Conservation (phyloP, 495 filamentous ascomycete species). For the Trichodelitschia bisporula region DNA sequence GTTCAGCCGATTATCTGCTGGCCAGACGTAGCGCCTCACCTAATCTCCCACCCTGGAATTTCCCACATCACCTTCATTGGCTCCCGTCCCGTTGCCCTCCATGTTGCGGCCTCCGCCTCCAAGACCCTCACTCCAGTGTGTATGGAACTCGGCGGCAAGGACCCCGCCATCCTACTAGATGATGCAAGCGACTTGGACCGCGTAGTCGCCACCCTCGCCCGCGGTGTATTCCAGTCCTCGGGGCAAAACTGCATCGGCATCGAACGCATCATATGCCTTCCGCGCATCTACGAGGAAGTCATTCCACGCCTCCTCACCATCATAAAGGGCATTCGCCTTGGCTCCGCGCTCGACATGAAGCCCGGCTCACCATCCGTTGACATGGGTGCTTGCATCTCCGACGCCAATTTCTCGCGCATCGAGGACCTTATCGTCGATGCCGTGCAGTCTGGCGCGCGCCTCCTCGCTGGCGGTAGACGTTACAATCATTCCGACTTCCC, state of each 20-base stretch:
- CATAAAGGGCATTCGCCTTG: slow-evolving; percentile 46
- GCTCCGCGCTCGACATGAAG: slow-evolving; percentile 30
- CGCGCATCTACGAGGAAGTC: slow-evolving; percentile 45
- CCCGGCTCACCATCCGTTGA: slow-evolving; percentile 30
- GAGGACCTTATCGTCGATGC: slow-evolving; percentile 45
- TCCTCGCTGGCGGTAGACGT: slow-evolving; percentile 60
- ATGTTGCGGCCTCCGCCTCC: slow-evolving; percentile 66
- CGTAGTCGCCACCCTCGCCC: slow-evolving; percentile 59
- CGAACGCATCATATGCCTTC: slow-evolving; percentile 69
- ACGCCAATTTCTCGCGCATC: slow-evolving; percentile 33
- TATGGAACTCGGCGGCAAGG: slow-evolving; percentile 87
- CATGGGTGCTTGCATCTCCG: slow-evolving; percentile 75
- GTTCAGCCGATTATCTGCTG: slow-evolving; percentile 74
- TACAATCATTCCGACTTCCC: slow-evolving; percentile 42
- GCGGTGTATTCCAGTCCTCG: slow-evolving; percentile 85
- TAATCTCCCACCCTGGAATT: slow-evolving; percentile 73
- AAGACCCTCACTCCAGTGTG: slow-evolving; percentile 61
- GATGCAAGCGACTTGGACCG: slow-evolving; percentile 40
- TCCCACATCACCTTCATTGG: slow-evolving; percentile 96
- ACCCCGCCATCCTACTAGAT: slow-evolving; percentile 79
- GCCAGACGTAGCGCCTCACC: slow-evolving; percentile 50
- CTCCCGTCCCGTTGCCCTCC: slow-evolving; percentile 61
- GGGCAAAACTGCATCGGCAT: slow-evolving; percentile 97
- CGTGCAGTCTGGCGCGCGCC: slow-evolving; percentile 46
- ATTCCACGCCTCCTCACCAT: slow-evolving; percentile 42